Base-by-base conservation (phyloP, 371 early-diverging fungal genomes). In the Capniomyces stellatus region DNA sequence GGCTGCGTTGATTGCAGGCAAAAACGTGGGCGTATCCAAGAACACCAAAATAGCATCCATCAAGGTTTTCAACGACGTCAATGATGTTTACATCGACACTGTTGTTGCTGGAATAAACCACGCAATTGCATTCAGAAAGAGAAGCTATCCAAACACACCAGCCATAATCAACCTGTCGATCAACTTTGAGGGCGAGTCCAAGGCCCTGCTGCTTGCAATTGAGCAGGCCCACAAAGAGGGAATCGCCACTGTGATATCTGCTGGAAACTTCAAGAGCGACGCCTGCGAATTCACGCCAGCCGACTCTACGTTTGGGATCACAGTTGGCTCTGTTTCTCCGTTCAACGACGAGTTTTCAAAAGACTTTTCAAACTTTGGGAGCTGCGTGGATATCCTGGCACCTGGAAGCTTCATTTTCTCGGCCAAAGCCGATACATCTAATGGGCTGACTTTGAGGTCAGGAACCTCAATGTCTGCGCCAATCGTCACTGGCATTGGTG, bases 21-120 rank as follows among this genome's bases (percentile, higher is more conserved):
- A 54, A 22, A 54, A 24, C 18, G 68, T 64, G 50, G 82, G 83
- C 18, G 75, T 82, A 18, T 76, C 79, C n/a, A 82, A 81, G 55
- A 67, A 77, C 30, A 73, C 74, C 15, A 67, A 31, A 1, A 47
- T 81, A 28, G 67, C 77, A 43, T 75, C 72, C 27, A 73, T 82
- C 18, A 79, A 76, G 62, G 79, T 79, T 22, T 58, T 82, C 22
- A 62, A 65, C 46, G 49, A 56, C 46, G 43, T 48, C 3, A 71
- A 73, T 31, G 53, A 57, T 24, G 75, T 71, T 2, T 29, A 67
- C 29, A 62, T 55, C 49, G 48, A 55, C 6, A 64, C 55, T 27
- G 57, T 73, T 10, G 54, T 72, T 43, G 43, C 50, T 22, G 73
- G 65, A 41, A 58, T 73, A 46, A 53, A 64, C 21, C 65, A 64